Evolutionary conservation across 805 yeast species (phyloP), one percentile per base, ranked within the genome.

Genomic region (Saturnispora dispora): DNA sequence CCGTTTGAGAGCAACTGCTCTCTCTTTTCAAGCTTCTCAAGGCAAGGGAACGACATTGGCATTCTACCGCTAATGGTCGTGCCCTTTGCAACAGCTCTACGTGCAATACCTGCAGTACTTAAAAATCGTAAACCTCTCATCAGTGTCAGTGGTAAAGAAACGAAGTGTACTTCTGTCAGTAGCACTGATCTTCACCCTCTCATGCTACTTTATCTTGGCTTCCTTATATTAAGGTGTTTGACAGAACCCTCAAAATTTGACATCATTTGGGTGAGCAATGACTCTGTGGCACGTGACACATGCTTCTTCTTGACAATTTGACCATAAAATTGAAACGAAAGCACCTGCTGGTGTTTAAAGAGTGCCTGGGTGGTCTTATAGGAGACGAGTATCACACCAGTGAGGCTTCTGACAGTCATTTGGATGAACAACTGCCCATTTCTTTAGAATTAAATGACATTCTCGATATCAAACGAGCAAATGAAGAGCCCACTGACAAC

Each of bases 1-100:
- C 93, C 89, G 45, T 79, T 73, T 7, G 30, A 23, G 4, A 79
- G 67, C 1, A 62, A 55, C 50, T 64, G 63, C 6, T 63, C 71
- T 56, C 80, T 76, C 51, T 73, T 71, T 57, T 88, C 95, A 23
- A 83, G 70, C 58, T 76, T 81, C 66, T 89, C 97, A 35, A 89
- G 71, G 65, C 96, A 89, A 5, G 96, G 96, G 64, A 89, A 89
- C 2, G 82, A 66, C 73, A 85, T 69, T 53, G 77, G 87, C 1
- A 87, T 45, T 10, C 52, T 48, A 8, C 20, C 30, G 18, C 52
- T 48, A 13, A 25, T 20, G 18, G 20, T 23, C 11, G 25, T 15
- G 11, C 32, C 45, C 17, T 46, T 46, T 10, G 48, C 48, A 36
- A 46, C 25, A 11, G 48, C 48, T 18, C 48, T 35, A 18, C 23